phyloP scores from a whole-genome alignment of 1,284 basidiomycete species.

The Ceratobasidium sp. region DNA sequence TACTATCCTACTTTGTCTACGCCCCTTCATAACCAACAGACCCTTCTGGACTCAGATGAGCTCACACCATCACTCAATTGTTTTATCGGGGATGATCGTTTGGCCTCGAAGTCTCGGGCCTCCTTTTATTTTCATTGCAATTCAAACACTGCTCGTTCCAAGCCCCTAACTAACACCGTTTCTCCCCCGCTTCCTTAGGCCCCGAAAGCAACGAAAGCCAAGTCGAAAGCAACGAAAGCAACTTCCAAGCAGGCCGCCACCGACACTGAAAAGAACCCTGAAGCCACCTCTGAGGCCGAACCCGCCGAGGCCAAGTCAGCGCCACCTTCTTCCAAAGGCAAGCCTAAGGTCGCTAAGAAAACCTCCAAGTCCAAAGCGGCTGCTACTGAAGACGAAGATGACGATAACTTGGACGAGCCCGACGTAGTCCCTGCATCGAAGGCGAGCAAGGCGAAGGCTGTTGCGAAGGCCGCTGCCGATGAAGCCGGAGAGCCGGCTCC shows the following conservation, averaged over 20 bases:
- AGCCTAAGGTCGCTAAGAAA: not conserved
- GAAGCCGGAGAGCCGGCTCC: slow-evolving; percentile 10
- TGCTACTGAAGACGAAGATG: not conserved
- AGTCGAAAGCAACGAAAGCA: slow-evolving; percentile 3
- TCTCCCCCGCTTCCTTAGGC: not conserved
- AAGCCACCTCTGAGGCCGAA: not conserved
- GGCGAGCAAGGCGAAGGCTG: slow-evolving; percentile 19
- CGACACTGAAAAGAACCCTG: not conserved
- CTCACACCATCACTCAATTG: no score
- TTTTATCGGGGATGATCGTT: no score
- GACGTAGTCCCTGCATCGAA: slow-evolving; percentile 34
- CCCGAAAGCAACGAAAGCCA: not conserved
- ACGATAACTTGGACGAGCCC: slow-evolving; percentile 26
- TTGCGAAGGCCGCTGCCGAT: slow-evolving; percentile 26
- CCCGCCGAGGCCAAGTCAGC: not conserved
- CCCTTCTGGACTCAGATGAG: no score
- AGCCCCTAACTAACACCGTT: not conserved
- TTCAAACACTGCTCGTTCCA: not conserved
- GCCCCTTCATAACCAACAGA: no score
- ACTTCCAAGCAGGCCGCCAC: not conserved
- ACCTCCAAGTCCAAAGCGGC: slow-evolving; percentile 20
- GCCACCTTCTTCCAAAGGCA: slow-evolving; percentile 10
- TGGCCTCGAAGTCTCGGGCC: no score
- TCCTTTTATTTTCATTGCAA: not conserved
- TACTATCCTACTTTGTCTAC: no score